Conservation (phyloP, 139 green algal species). For the Picochlorum costavermella region DNA sequence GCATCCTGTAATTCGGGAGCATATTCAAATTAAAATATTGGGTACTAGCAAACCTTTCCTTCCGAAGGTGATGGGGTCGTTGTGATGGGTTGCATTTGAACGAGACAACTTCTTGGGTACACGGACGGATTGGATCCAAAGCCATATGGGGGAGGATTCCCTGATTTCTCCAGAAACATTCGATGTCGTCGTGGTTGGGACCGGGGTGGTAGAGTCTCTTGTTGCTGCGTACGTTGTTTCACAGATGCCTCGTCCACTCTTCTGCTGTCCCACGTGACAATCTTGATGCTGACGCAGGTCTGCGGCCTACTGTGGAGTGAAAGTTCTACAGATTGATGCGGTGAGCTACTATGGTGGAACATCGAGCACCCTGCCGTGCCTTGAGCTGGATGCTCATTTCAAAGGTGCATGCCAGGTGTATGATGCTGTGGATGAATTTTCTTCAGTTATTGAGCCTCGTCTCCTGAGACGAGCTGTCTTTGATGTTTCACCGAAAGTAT, state of each 20-base stretch:
- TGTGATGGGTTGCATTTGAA: too few relatives aligned
- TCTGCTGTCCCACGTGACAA: background rate
- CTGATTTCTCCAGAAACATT: constrained; percentile 25
- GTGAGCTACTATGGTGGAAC: constrained; percentile 59
- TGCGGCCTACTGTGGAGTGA: constrained; percentile 50
- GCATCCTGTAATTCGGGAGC: too few relatives aligned
- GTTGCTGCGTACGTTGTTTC: constrained; percentile 42
- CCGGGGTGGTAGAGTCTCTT: constrained; percentile 48
- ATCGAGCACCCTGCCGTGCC: constrained; percentile 48
- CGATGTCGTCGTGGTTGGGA: constrained; percentile 51
- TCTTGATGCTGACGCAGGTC: constrained; percentile 31
- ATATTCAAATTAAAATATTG: too few relatives aligned
- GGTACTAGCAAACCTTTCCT: too few relatives aligned
- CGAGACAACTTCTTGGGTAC: too few relatives aligned
- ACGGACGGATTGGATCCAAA: too few relatives aligned
- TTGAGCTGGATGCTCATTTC: background rate
- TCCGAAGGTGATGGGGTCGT: too few relatives aligned
- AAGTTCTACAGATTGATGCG: constrained; percentile 74
- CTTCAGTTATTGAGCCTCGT: too few relatives aligned
- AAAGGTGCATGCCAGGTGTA: background rate
- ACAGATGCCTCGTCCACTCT: background rate
- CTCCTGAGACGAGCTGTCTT: background rate
- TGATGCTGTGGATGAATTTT: background rate
- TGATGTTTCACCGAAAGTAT: constrained; percentile 36
- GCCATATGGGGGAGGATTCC: too few relatives aligned